Evolutionary conservation across 2,329 filamentous ascomycete species (phyloP).

Genomic region (Aspergillus clavatus): DNA sequence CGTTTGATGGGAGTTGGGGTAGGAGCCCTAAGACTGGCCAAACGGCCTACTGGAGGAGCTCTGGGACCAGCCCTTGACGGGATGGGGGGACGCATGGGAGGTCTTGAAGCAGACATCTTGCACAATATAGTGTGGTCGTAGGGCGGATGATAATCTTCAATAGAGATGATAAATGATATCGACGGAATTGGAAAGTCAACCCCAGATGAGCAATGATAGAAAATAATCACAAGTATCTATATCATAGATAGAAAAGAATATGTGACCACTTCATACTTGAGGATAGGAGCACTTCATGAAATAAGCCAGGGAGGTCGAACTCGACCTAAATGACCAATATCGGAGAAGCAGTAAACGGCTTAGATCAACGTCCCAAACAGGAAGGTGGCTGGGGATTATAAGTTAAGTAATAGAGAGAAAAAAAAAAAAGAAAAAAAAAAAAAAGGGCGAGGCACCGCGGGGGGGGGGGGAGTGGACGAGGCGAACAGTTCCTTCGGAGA

Average conservation of each 20-base stretch:
- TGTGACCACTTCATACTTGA: neutral
- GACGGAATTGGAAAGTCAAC: neutral
- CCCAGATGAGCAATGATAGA: neutral
- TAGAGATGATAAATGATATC: neutral
- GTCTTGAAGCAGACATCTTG: slow-evolving; percentile 31
- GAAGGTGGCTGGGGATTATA: neutral
- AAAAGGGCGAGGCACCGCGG: neutral
- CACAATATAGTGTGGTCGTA: neutral
- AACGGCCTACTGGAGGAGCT: slow-evolving; percentile 31
- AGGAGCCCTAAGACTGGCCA: slow-evolving; percentile 39
- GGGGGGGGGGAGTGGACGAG: too few relatives aligned
- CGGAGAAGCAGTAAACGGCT: neutral
- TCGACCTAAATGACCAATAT: neutral
- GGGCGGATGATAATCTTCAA: neutral
- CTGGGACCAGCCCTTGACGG: slow-evolving; percentile 22
- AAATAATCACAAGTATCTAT: neutral
- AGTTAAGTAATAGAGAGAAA: too few relatives aligned
- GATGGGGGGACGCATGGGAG: slow-evolving; percentile 31
- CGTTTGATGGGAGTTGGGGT: slow-evolving; percentile 36
- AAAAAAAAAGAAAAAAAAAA: neutral
- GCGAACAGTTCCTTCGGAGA: too few relatives aligned
- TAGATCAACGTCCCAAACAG: neutral
- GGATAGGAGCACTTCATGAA: neutral
- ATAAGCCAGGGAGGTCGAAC: neutral
- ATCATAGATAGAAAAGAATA: neutral